Percentiles rank a stretch among this genome's conserved stretches.
Evolutionary conservation across 805 yeast genomes (phyloP).

Genomic region (Tetrapisispora arboricola): DNA sequence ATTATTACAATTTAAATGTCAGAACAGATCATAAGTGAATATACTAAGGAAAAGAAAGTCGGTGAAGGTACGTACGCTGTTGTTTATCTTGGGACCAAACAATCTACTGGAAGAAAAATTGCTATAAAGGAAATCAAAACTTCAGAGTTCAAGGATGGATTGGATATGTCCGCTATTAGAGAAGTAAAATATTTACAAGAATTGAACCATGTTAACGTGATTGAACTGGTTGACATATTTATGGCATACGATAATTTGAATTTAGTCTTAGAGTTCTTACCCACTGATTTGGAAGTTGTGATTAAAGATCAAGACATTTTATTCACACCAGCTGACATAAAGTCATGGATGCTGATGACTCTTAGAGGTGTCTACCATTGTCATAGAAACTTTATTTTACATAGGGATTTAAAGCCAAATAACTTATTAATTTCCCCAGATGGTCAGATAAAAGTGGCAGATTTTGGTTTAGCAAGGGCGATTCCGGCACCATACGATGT

Average conservation of each 20-base stretch:
- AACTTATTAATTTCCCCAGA: slow-evolving; percentile 77
- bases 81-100: slow-evolving; percentile 69
- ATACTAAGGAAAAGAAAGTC: slow-evolving; percentile 57
- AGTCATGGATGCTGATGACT: slow-evolving; percentile 91
- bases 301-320: slow-evolving; percentile 70
- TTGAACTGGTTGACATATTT: slow-evolving; percentile 82
- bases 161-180: slow-evolving; percentile 95
- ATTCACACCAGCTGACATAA: slow-evolving; percentile 78
- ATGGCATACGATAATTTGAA: slow-evolving; percentile 56
- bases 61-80: slow-evolving; percentile 99
- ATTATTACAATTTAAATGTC: background rate
- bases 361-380: slow-evolving; percentile 91
- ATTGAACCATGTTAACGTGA: slow-evolving; percentile 65
- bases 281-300: slow-evolving; percentile 82
- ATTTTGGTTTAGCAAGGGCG: slow-evolving; percentile 77
- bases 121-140: slow-evolving; percentile 96
- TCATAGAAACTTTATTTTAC: slow-evolving; percentile 82
- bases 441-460: slow-evolving; percentile 88
- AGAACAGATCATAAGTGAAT: background rate
- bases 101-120: slow-evolving; percentile 40
- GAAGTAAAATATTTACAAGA: slow-evolving; percentile 87
- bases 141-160: slow-evolving; percentile 88
- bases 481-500: slow-evolving; percentile 67
- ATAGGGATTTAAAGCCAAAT: slow-evolving; percentile 89
- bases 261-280: slow-evolving; percentile 84